Base-by-base conservation (phyloP, 2,329 filamentous ascomycete genomes). In the Fonsecaea multimorphosa region DNA sequence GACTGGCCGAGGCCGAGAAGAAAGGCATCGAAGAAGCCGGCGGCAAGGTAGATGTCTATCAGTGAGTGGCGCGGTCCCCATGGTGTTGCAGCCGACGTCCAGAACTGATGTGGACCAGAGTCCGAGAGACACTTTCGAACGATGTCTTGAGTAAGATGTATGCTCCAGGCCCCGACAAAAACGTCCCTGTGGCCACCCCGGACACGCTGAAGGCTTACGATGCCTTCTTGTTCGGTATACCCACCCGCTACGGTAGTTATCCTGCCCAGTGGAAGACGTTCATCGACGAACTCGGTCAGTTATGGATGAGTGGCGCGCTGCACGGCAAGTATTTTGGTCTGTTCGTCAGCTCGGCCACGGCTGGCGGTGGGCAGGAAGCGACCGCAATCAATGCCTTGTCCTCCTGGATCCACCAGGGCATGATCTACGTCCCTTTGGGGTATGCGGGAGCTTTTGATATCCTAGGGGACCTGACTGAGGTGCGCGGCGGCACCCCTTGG, bases 201-300 rank as follows among this genome's bases (percentile, higher is more conserved):
- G 77, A 85, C 12, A 82, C 78, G 49, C 86, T 89, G 75, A 70
- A 83, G 60, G n/a, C n/a, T n/a, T 98, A 96, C 82, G 93, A 98
- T 76, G 95, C 84, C 72, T 89, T 97, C 83, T 89, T 99, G 70
- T 86, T 98, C 74, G 95, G 95, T 72, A 95, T 98, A 78, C 95
- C 95, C 66, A 99, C 95, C 58, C 88, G 95, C 72, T 99, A 92
- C 83, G 95, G 95, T 74, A 98, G 95, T 87, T 97, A 97, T 86
- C 93, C 94, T 57, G 91, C 90, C 19, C 95, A 99, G 83, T 97
- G 91, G 91, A 97, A 95, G 85, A 80, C 78, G 60, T 83, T 82
- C 77, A 96, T 93, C 91, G 95, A 99, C 84, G 86, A 86, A 81
- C 93, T 92, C 27, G 94, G 94, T 75, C 84, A 86, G 72, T 91